Percentiles rank a stretch among this genome's conserved stretches.
These are phyloP conservation scores for Pelargonium nanum DNA, from an alignment of 345 rosid species.

Conservation along the genomic window DNA sequence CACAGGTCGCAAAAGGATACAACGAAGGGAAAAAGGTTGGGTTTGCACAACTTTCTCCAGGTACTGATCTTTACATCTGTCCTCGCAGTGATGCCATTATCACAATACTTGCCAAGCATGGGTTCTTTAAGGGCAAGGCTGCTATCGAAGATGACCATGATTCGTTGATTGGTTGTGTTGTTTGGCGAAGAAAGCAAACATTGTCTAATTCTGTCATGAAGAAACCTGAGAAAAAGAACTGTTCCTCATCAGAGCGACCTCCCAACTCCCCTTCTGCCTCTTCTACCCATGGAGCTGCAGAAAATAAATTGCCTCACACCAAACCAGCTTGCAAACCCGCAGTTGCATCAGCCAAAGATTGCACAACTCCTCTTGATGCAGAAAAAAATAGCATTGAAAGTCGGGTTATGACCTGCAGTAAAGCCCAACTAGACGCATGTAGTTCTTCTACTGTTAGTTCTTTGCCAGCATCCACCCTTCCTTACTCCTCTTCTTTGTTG, in stretches of 20 bases:
- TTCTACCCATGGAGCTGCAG: not conserved
- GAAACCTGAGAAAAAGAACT: constrained; percentile 11
- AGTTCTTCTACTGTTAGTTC: constrained; percentile 9
- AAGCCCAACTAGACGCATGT: constrained; percentile 6
- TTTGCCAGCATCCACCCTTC: constrained; percentile 6
- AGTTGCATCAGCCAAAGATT: constrained; percentile 1
- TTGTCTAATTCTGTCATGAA: constrained; percentile 4
- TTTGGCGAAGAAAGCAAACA: constrained; percentile 18
- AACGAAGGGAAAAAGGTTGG: constrained; percentile 23
- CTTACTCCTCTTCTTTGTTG: constrained; percentile 1
- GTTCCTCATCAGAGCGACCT: constrained; percentile 10
- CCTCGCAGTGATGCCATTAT: constrained; percentile 23
- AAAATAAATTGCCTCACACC: constrained; percentile 2
- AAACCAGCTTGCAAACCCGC: constrained; percentile 5
- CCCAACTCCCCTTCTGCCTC: constrained; percentile 9
- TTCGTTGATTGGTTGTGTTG: constrained; percentile 24
- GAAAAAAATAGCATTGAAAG: constrained; percentile 6
- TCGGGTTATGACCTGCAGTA: not conserved
- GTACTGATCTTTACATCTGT: constrained; percentile 25
- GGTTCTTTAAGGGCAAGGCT: constrained; percentile 31
- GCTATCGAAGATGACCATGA: constrained; percentile 19
- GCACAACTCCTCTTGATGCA: constrained; percentile 1
- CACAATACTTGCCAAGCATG: constrained; percentile 29
- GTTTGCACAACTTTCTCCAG: constrained; percentile 19
- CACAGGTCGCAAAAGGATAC: constrained; percentile 23